These are phyloP conservation scores for Xylaria hypoxylon DNA, from an alignment of 2,329 filamentous ascomycete genomes.

Conservation along the genomic window DNA sequence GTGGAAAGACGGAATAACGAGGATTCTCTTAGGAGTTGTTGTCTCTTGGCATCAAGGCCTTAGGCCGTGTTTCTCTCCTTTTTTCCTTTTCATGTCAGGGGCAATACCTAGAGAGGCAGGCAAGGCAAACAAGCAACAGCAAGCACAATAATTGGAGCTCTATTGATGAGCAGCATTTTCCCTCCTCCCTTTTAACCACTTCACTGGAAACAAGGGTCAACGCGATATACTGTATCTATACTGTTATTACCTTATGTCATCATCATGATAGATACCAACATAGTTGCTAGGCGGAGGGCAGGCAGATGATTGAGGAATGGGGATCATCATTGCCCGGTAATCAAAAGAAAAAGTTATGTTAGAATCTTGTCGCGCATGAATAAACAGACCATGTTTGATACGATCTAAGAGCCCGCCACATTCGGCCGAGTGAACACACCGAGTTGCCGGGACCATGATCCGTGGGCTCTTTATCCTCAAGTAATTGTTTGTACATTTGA, in stretches of 20 bases:
- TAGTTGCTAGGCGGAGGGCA: slow-evolving; percentile 15
- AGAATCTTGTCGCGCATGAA: slow-evolving; percentile 21
- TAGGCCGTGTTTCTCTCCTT: slow-evolving; percentile 9
- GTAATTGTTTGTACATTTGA: slow-evolving; percentile 31
- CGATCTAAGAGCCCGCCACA: not conserved
- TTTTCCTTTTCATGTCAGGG: slow-evolving; percentile 11
- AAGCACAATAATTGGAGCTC: slow-evolving; percentile 26
- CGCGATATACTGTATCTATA: slow-evolving; percentile 37
- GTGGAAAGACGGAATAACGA: slow-evolving; percentile 17
- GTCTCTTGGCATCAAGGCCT: slow-evolving; percentile 10
- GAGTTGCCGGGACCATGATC: not conserved
- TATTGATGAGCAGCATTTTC: slow-evolving; percentile 33
- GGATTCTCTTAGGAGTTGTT: slow-evolving; percentile 18
- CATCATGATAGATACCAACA: slow-evolving; percentile 37
- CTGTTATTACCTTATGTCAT: slow-evolving; percentile 35
- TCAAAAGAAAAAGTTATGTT: slow-evolving; percentile 17
- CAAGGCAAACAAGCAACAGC: slow-evolving; percentile 16
- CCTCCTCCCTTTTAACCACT: not conserved
- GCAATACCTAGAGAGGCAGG: slow-evolving; percentile 29
- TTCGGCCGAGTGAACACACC: not conserved
- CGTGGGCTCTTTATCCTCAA: not conserved
- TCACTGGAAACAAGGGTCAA: slow-evolving; percentile 9
- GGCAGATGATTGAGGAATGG: slow-evolving; percentile 32
- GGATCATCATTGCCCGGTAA: slow-evolving; percentile 27
- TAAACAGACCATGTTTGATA: slow-evolving; percentile 23